Base-by-base conservation (phyloP, 202 grass and related monocot species). In the Elaeis oleifera region DNA sequence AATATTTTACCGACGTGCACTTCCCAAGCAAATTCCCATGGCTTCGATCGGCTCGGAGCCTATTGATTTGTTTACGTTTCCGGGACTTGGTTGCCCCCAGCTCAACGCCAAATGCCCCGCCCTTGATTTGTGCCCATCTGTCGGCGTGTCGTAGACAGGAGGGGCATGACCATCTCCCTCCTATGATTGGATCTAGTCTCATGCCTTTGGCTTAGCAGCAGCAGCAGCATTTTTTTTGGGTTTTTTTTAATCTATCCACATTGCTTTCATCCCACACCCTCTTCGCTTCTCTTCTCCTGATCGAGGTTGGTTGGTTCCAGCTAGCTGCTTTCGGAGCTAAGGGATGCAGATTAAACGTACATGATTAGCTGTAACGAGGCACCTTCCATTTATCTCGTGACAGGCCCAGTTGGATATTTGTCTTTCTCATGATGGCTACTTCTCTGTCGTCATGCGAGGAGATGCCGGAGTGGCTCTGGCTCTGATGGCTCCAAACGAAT, bases 101-200 rank as follows among this genome's bases (percentile, higher is more conserved):
- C 63, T 70, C 66, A 85, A 76, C 74, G 69, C 65, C 55, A 79
- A 68, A 80, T 56, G 69, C 49, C 50, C 71, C 50, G 44, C 63
- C 85, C 81, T 72, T 81, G 59, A 81, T 89, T 78, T 75, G 58
- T 69, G 81, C 53, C 66, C 71, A 83, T 84, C 70, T 78, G 85
- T 76, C 74, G 78, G 78, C 78, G 74, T 78, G 74, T 22, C 17
- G 74, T 75, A 75, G 52, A 78, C 81, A 75, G 58, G 15, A 65
- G 54, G 51, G 78, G 70, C 51, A 81, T 52, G 67, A 23, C 54
- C 18, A 4, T 56, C 54, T 56, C 54, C 54, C 22, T 56, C 18
- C 22, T 23, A 56, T 56, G 18, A 13, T 56, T 56, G 54, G 18
- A 56, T 20, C 20, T 19, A 23, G 54, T 56, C 20, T 55, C 53